Evolutionary conservation across 2,329 filamentous ascomycete species (phyloP), one percentile per base, ranked within the genome.

Genomic region (Phaeomoniella chlamydospora): DNA sequence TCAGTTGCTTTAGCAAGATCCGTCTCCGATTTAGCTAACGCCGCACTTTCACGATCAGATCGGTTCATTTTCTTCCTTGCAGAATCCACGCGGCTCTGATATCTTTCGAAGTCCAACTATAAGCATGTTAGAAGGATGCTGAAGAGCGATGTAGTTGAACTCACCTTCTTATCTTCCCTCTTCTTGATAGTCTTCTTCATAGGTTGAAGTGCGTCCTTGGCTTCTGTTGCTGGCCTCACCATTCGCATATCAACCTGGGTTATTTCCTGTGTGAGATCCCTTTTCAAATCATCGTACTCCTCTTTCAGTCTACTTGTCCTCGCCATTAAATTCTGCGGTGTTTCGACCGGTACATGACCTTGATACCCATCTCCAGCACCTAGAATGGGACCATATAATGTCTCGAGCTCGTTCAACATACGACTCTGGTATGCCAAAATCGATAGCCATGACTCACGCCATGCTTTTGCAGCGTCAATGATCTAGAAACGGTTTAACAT

Each of bases 151-250:
- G 39, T 45, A 5, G 15, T 15, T 14, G 13, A 10, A 30, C 50
- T 6, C 40, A 70, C 68, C 60, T 84, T 78, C 58, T 77, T 82
- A 48, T 87, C 81, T 51, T 90, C 82, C 33, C 85, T 67, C 56
- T 84, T 86, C 60, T 88, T 90, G 50, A 92, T 83, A 1, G 77
- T 78, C 59, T 86, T 90, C 49, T 80, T 77, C 52, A 90, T 67
- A 2, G 80, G 76, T 44, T 77, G 72, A 40, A 88, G 66, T 37
- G 62, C 72, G 36, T 78, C 73, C 48, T 74, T 79, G 5, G 80
- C 80, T 36, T 79, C 70, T 39, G 71, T 72, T 3, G 78, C 79
- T 0, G 83, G 81, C 39, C 67, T 67, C 36, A 87, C 71, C 43
- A 90, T 70, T 44, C 74, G 72, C 6, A 64, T 59, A 44, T 88